Evolutionary conservation across 148 eudicot genomes (phyloP), one percentile per base, ranked within the genome.

Genomic region (Suaeda aralocaspica): DNA sequence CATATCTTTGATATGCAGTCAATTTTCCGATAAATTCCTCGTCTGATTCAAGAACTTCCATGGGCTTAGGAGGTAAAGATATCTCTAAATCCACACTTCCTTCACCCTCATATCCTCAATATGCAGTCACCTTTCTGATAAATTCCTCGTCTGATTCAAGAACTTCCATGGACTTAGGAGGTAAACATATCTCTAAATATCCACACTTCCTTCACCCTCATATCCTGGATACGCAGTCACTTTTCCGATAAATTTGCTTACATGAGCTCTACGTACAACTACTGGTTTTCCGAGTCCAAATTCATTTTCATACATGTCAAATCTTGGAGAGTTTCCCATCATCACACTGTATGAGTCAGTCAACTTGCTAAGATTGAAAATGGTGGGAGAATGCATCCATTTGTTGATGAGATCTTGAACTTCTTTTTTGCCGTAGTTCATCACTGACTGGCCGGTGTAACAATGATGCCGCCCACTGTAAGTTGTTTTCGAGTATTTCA

Each of bases 51-150:
- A 92, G 71, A 42, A 67, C 81, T 0, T 73, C 73, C 96, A 87
- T 87, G 0, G 87, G 77, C n/a, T 76, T 78, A 4, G 91, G 88
- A 6, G 81, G 68, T 48, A 92, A 68, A 49, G 84, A 88, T 59
- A 91, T 89, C 77, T 89, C 95, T 24, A 89, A 78, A 75, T 89
- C 90, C 16, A 89, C 77, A 70, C 84, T 84, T 49, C 86, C 89
- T 30, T n/a, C n/a, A n/a, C 70, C 92, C 9, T 84, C 82, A 8
- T 74, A 30, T 0, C 91, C 96, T 0, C 87, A 92, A 28, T 81
- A 89, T 11, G 89, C 77, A 4, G 84, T 80, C 13, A 87, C 83
- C 74, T 80, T 84, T 0, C 82, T 79, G 0, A 77, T 58, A 42
- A 79, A 79, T 30, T 74, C 75, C 26, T 59, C 31, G 24, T 79